Percentiles rank a stretch among this genome's conserved stretches.
phyloP scores from a whole-genome alignment of 345 rosid species.

The Salix brachista region DNA sequence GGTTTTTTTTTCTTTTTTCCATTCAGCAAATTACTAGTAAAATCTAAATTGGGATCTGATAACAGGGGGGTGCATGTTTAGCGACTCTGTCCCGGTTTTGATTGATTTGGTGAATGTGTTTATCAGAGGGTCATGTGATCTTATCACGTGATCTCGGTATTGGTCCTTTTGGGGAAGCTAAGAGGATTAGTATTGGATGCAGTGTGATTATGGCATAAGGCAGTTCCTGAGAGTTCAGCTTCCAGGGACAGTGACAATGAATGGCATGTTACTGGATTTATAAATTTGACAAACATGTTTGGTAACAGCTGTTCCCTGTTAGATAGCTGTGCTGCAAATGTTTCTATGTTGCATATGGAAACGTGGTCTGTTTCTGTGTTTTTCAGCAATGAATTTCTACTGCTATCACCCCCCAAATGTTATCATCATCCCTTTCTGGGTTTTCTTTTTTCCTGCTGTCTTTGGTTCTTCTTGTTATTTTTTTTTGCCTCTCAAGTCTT shows the following conservation, averaged over 20 bases:
- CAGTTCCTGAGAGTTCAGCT: background rate
- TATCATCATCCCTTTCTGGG: too few relatives aligned
- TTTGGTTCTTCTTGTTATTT: too few relatives aligned
- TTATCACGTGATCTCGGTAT: slow-evolving; percentile 35
- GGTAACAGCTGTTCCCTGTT: background rate
- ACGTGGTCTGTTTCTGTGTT: too few relatives aligned
- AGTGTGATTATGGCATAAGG: background rate
- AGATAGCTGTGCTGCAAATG: too few relatives aligned
- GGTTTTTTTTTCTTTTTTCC: too few relatives aligned
- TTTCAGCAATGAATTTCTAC: too few relatives aligned
- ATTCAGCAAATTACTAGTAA: background rate
- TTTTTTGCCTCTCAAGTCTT: too few relatives aligned
- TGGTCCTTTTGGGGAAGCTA: slow-evolving; percentile 8
- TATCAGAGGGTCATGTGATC: slow-evolving; percentile 37
- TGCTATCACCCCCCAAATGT: too few relatives aligned
- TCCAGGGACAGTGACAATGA: background rate
- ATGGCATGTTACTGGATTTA: background rate
- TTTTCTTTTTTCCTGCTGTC: too few relatives aligned
- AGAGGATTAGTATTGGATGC: background rate
- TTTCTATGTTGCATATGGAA: too few relatives aligned
- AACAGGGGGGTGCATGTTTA: slow-evolving; percentile 28
- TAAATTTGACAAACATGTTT: background rate
- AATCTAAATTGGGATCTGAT: slow-evolving; percentile 33
- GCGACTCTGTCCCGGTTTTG: slow-evolving; percentile 17
- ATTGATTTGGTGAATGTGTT: background rate